A percentile compares a stretch with the other conserved stretches of the same genome.
Evolutionary conservation across 805 yeast genomes (phyloP).

Genomic region (Wickerhamia fluorescens): DNA sequence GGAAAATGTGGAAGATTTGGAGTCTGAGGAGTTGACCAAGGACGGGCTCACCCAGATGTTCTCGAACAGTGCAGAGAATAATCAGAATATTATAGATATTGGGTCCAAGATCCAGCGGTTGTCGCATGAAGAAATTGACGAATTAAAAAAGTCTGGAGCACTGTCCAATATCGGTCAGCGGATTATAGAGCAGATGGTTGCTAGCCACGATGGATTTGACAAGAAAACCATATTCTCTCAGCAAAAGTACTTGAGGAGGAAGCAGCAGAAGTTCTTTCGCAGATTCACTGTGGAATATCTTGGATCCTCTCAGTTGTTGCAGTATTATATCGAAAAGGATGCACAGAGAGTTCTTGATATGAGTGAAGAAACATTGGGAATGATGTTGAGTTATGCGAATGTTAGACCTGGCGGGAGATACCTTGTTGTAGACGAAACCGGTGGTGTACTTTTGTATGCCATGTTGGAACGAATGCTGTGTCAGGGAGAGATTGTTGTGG

Average conservation of each 20-base stretch:
- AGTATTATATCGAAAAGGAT: slow-evolving; percentile 74
- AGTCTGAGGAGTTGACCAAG: slow-evolving; percentile 24
- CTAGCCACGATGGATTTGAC: slow-evolving; percentile 79
- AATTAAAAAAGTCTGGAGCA: slow-evolving; percentile 65
- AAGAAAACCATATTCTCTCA: slow-evolving; percentile 86
- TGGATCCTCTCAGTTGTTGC: slow-evolving; percentile 62
- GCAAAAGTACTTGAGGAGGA: slow-evolving; percentile 84
- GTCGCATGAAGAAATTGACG: slow-evolving; percentile 75
- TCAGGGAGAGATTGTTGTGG: slow-evolving; percentile 54
- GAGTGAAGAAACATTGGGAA: slow-evolving; percentile 78
- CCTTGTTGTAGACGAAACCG: slow-evolving; percentile 87
- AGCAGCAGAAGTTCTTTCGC: slow-evolving; percentile 84
- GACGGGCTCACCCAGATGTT: slow-evolving; percentile 32
- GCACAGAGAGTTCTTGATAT: slow-evolving; percentile 65
- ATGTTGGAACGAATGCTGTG: slow-evolving; percentile 90
- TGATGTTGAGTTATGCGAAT: slow-evolving; percentile 71
- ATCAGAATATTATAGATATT: slow-evolving; percentile 59
- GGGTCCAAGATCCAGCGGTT: slow-evolving; percentile 70
- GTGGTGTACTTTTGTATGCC: slow-evolving; percentile 81
- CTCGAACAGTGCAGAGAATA: slow-evolving; percentile 46
- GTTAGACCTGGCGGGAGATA: slow-evolving; percentile 87
- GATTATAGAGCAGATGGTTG: slow-evolving; percentile 75
- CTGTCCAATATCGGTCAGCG: slow-evolving; percentile 59
- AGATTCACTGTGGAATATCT: slow-evolving; percentile 77
- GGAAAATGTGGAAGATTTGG: slow-evolving; percentile 9